Percentiles rank a stretch among this genome's conserved stretches.
Evolutionary conservation across 768 basidiomycete genomes (phyloP).

Genomic region (Pulveroboletus sp.): DNA sequence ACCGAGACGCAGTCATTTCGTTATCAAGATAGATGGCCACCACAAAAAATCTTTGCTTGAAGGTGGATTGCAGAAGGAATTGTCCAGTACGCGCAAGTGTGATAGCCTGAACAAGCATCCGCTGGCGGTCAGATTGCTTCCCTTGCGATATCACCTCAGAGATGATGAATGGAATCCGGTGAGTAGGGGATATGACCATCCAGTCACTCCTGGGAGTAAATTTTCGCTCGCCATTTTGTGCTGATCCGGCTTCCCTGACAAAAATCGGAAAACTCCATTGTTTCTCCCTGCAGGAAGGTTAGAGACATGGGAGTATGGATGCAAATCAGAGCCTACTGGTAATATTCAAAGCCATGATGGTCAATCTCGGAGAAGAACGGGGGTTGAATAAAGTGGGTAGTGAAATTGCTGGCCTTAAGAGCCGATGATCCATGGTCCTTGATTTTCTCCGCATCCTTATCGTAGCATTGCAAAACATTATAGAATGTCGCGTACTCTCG

Average conservation of each 20-base stretch:
- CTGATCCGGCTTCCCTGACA: neutral
- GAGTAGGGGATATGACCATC: neutral
- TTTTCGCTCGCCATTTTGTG: neutral
- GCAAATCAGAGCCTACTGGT: neutral
- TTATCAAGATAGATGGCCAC: slow-evolving; percentile 9
- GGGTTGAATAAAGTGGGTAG: slow-evolving; percentile 7
- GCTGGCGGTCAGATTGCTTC: neutral
- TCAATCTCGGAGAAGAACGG: slow-evolving; percentile 2
- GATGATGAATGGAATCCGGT: slow-evolving; percentile 8
- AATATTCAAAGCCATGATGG: neutral
- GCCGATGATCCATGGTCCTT: neutral
- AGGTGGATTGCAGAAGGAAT: neutral
- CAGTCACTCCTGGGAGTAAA: slow-evolving; percentile 4
- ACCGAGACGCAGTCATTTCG: slow-evolving; percentile 1
- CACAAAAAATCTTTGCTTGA: slow-evolving; percentile 5
- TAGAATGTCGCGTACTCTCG: neutral
- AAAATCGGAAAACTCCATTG: slow-evolving; percentile 12
- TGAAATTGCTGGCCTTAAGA: slow-evolving; percentile 6
- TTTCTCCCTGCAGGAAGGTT: slow-evolving; percentile 1
- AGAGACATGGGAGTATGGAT: neutral
- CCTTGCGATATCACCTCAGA: slow-evolving; percentile 4
- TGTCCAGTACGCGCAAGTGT: neutral
- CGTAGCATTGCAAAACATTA: neutral
- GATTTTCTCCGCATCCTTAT: neutral
- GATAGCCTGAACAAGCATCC: slow-evolving; percentile 16